Evolutionary conservation across 352 stramenopile genomes (phyloP).

Genomic region (Phytophthora niederhauseri): DNA sequence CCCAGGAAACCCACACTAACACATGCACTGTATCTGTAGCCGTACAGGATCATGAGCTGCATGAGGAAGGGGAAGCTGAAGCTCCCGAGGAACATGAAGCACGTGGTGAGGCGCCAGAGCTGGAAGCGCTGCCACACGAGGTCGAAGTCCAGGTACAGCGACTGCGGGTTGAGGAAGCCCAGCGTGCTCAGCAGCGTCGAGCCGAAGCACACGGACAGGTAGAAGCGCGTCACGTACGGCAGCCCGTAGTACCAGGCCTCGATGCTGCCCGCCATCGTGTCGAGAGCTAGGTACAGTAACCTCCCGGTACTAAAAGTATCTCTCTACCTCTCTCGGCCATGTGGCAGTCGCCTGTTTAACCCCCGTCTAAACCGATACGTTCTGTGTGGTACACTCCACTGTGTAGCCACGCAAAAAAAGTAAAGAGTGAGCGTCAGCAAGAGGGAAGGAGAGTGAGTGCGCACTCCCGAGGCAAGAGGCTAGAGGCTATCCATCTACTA

Average conservation of each 20-base stretch:
- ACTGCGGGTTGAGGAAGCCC: constrained; percentile 80
- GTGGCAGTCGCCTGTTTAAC: constrained; percentile 5
- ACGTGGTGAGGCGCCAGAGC: constrained; percentile 88
- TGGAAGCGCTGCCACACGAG: constrained; percentile 89
- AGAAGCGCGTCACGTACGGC: constrained; percentile 87
- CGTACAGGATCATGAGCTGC: constrained; percentile 91
- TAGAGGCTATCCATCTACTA: not conserved
- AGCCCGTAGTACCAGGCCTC: constrained; percentile 87
- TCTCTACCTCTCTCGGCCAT: constrained; percentile 4
- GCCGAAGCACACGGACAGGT: constrained; percentile 84
- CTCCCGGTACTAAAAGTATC: not conserved
- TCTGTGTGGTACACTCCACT: not conserved
- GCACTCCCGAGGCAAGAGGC: not conserved
- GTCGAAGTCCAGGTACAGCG: constrained; percentile 87
- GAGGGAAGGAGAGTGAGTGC: not conserved
- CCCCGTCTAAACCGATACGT: not conserved
- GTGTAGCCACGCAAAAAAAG: not conserved
- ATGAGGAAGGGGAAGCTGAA: constrained; percentile 93
- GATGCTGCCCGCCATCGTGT: constrained; percentile 70
- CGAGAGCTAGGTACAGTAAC: not conserved
- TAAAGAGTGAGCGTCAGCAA: not conserved
- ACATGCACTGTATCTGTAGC: not conserved
- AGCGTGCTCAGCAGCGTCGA: constrained; percentile 81
- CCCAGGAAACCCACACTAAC: too few relatives aligned
- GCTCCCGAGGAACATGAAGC: constrained; percentile 89